Conservation (phyloP, 176 grass and related monocot species). For the Eragrostis curvula region DNA sequence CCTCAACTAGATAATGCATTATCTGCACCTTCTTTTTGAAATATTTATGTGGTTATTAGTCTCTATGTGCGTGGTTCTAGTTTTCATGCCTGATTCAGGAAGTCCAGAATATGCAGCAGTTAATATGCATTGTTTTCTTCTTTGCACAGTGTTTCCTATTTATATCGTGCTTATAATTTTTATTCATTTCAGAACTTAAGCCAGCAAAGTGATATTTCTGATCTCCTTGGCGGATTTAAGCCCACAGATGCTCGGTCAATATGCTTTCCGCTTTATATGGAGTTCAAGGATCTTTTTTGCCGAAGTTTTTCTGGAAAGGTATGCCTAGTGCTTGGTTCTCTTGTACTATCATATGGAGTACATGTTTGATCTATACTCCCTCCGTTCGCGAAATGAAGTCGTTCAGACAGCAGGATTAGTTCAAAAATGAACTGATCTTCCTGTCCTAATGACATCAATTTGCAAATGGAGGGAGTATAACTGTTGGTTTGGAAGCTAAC, state of each 20-base stretch:
- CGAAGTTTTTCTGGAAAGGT: slow-evolving; percentile 73
- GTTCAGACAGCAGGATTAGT: too few species aligned
- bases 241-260: slow-evolving; percentile 81
- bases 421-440: too few species aligned
- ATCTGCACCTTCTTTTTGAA: background rate
- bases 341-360: background rate
- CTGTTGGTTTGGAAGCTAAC: background rate
- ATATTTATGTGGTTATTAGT: background rate
- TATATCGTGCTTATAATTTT: slow-evolving; percentile 22
- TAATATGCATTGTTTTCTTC: slow-evolving; percentile 3
- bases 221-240: slow-evolving; percentile 97
- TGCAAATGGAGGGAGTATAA: too few species aligned
- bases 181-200: slow-evolving; percentile 79
- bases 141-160: background rate
- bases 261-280: slow-evolving; percentile 79
- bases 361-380: background rate
- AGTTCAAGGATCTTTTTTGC: slow-evolving; percentile 87
- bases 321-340: slow-evolving; percentile 22
- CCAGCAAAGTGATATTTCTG: slow-evolving; percentile 95
- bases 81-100: slow-evolving; percentile 9
- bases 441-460: too few species aligned
- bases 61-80: background rate
- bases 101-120: background rate
- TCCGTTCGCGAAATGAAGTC: too few species aligned
- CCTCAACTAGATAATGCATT: background rate